Conservation (phyloP, 768 basidiomycete species). For the Imleria badia region DNA sequence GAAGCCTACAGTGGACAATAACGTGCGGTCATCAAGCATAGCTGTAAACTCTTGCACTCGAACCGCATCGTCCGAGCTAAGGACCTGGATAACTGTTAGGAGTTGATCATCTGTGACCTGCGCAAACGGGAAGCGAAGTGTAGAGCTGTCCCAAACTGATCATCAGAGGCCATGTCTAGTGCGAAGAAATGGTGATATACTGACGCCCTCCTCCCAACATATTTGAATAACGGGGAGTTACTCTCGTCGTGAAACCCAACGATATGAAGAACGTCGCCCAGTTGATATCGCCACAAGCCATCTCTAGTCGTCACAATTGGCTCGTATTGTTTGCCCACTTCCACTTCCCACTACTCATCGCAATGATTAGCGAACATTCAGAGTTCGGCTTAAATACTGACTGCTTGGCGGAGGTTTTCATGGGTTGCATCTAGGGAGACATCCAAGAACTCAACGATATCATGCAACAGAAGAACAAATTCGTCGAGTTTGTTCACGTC, state of each 20-base stretch:
- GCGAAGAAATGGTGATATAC: background rate
- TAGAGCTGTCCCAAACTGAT: background rate
- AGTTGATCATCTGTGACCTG: slow-evolving; percentile 14
- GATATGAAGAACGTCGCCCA: slow-evolving; percentile 20
- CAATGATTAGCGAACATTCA: background rate
- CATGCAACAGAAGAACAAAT: slow-evolving; percentile 4
- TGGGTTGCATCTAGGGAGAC: slow-evolving; percentile 5
- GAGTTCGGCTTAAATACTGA: slow-evolving; percentile 1
- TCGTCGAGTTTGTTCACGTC: slow-evolving; percentile 4
- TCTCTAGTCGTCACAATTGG: slow-evolving; percentile 20
- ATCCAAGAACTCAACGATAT: slow-evolving; percentile 21
- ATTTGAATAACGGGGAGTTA: slow-evolving; percentile 11
- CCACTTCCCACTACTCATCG: slow-evolving; percentile 16
- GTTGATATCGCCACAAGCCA: slow-evolving; percentile 24
- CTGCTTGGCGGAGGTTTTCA: slow-evolving; percentile 16
- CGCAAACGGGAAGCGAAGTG: slow-evolving; percentile 3
- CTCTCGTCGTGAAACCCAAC: slow-evolving; percentile 13
- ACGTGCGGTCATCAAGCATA: slow-evolving; percentile 12
- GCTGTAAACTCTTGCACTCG: slow-evolving; percentile 17
- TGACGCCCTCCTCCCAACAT: slow-evolving; percentile 18
- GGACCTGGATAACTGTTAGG: background rate
- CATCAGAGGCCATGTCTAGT: background rate
- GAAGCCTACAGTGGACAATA: slow-evolving; percentile 10
- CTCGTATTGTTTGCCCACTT: slow-evolving; percentile 20
- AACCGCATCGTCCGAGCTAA: background rate